Evolutionary conservation across 1,284 basidiomycete genomes (phyloP).

Genomic region (Tilletia indica): DNA sequence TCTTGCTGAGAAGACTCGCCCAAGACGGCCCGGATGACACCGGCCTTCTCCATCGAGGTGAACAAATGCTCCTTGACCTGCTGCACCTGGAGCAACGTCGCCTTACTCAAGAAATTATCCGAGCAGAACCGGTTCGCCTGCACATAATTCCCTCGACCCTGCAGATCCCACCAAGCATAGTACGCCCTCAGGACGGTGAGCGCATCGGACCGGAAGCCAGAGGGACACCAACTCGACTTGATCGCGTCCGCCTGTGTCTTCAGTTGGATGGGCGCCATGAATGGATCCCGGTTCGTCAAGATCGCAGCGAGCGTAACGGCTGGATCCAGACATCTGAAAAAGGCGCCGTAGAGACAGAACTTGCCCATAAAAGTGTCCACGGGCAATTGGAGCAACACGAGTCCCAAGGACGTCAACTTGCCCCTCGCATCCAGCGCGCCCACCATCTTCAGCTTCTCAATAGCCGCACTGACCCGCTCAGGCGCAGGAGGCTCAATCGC

Average conservation of each 20-base stretch:
- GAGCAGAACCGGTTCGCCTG: slow-evolving; percentile 74
- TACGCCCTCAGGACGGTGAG: slow-evolving; percentile 78
- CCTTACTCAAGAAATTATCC: slow-evolving; percentile 85
- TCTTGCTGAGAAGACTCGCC: slow-evolving; percentile 22
- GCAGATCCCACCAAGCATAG: slow-evolving; percentile 67
- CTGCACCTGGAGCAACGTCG: slow-evolving; percentile 77
- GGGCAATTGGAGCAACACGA: slow-evolving; percentile 82
- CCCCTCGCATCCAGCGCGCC: slow-evolving; percentile 79
- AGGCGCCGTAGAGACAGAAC: slow-evolving; percentile 82
- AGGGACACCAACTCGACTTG: slow-evolving; percentile 78
- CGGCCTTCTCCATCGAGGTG: slow-evolving; percentile 71
- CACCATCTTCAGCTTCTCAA: slow-evolving; percentile 77
- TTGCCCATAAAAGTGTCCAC: slow-evolving; percentile 87
- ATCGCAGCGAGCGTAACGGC: slow-evolving; percentile 86
- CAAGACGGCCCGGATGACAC: slow-evolving; percentile 43
- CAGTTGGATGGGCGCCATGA: slow-evolving; percentile 69
- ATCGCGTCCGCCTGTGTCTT: slow-evolving; percentile 63
- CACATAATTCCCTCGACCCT: slow-evolving; percentile 35
- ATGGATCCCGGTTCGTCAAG: slow-evolving; percentile 84
- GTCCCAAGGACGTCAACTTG: slow-evolving; percentile 80
- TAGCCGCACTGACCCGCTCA: slow-evolving; percentile 75
- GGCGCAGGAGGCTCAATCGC: slow-evolving; percentile 87
- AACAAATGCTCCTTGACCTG: slow-evolving; percentile 81
- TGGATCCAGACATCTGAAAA: slow-evolving; percentile 89
- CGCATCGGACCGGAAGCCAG: slow-evolving; percentile 79